Percentiles rank a stretch among this genome's conserved stretches.
phyloP scores from a whole-genome alignment of 345 rosid species.

The Populus deltoides region DNA sequence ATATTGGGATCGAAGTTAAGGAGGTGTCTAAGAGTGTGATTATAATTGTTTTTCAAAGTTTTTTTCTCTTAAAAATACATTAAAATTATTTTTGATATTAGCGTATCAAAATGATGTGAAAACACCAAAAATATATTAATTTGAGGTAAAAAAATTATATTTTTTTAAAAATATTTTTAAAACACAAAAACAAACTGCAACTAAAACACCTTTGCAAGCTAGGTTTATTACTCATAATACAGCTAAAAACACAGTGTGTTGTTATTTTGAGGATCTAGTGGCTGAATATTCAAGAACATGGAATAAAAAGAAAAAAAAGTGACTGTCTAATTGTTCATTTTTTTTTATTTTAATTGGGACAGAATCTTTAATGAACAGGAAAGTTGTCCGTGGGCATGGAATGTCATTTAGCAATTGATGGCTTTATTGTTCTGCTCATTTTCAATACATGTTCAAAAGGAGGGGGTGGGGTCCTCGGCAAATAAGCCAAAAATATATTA shows the following conservation, averaged over 20 bases:
- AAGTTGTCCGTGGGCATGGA: not conserved
- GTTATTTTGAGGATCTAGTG: not conserved
- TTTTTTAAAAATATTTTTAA: too few species aligned
- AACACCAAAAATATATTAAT: too few species aligned
- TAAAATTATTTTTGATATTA: too few species aligned
- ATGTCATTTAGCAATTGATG: not conserved
- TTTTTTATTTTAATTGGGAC: not conserved
- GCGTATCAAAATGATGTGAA: rapidly evolving
- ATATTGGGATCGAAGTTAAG: rapidly evolving
- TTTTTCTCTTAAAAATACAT: too few species aligned
- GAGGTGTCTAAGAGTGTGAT: rapidly evolving
- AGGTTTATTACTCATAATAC: too few species aligned
- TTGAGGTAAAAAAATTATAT: too few species aligned
- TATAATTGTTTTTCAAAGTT: rapidly evolving
- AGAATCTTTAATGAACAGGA: not conserved
- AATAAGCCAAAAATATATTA: not conserved
- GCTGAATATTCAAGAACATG: not conserved
- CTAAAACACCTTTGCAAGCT: too few species aligned
- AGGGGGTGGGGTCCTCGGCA: not conserved
- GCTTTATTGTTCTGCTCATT: not conserved
- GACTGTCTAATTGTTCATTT: not conserved
- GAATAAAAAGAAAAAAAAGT: too few species aligned
- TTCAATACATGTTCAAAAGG: not conserved
- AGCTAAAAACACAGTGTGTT: not conserved
- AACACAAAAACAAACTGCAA: too few species aligned